Conservation (phyloP, 2,329 filamentous ascomycete genomes). For the Emmonsiellopsis sp. region DNA sequence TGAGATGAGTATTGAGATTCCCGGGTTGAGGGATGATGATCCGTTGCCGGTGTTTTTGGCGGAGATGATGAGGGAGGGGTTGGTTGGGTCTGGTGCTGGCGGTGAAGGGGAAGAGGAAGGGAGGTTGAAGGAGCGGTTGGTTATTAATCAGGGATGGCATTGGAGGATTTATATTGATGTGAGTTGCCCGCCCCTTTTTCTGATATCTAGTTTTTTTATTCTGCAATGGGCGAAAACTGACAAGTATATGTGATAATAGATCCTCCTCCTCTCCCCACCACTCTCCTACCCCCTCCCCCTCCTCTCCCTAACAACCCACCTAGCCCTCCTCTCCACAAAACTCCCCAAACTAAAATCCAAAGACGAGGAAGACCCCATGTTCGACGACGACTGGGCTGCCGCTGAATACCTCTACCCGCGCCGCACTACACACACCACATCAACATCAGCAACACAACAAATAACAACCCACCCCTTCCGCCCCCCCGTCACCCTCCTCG, state of each 20-base stretch:
- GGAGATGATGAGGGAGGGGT: slow-evolving; percentile 78
- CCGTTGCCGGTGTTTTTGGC: slow-evolving; percentile 76
- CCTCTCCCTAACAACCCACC: slow-evolving; percentile 83
- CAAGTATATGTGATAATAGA: slow-evolving; percentile 42
- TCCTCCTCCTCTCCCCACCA: slow-evolving; percentile 85
- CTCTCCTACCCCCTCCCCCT: slow-evolving; percentile 88
- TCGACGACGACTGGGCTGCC: slow-evolving; percentile 95
- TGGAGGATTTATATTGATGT: slow-evolving; percentile 96
- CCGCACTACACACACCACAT: slow-evolving; percentile 13
- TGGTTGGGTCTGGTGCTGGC: slow-evolving; percentile 65
- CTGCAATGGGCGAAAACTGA: slow-evolving; percentile 6
- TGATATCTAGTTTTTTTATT: background rate
- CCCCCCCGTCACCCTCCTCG: slow-evolving; percentile 83
- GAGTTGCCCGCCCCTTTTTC: slow-evolving; percentile 26
- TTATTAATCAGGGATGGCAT: slow-evolving; percentile 86
- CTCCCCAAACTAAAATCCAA: slow-evolving; percentile 80
- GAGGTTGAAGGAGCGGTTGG: slow-evolving; percentile 59
- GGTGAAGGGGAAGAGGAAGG: slow-evolving; percentile 64
- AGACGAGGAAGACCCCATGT: slow-evolving; percentile 89
- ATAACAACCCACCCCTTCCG: slow-evolving; percentile 32
- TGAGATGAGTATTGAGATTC: slow-evolving; percentile 84
- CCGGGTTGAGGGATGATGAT: slow-evolving; percentile 85
- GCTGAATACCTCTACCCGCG: slow-evolving; percentile 67
- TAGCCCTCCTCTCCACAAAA: slow-evolving; percentile 80
- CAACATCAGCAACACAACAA: slow-evolving; percentile 17